phyloP scores from a whole-genome alignment of 1,284 basidiomycete species.

The Ceratobasidium sp. region DNA sequence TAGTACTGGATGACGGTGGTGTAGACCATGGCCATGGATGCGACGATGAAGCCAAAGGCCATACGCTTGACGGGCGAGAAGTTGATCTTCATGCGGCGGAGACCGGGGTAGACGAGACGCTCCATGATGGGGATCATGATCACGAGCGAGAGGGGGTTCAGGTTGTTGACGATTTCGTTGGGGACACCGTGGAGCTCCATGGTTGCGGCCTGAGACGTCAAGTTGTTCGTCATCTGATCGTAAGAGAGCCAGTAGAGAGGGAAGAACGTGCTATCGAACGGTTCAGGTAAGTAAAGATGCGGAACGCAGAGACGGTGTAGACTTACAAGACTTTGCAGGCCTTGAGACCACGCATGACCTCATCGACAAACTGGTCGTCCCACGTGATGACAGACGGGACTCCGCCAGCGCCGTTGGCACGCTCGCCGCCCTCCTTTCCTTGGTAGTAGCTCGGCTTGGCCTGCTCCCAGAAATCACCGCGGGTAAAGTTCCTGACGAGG shows the following conservation, averaged over 20 bases:
- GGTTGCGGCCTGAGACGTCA: conserved; percentile 62
- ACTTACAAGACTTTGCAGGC: conserved; percentile 86
- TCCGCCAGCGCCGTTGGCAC: conserved; percentile 55
- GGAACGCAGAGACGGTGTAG: conserved; percentile 69
- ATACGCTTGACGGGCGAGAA: conserved; percentile 82
- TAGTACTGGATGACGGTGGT: conserved; percentile 73
- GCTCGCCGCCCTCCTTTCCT: conserved; percentile 46
- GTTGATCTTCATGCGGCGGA: conserved; percentile 70
- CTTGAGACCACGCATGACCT: conserved; percentile 82
- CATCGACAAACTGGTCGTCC: conserved; percentile 84
- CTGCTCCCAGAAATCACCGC: conserved; percentile 80
- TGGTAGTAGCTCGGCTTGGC: conserved; percentile 67
- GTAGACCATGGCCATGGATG: conserved; percentile 67
- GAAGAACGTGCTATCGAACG: conserved; percentile 19
- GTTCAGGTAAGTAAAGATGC: conserved; percentile 14
- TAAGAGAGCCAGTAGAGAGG: conserved; percentile 37
- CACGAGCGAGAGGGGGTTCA: conserved; percentile 56
- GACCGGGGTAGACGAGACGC: conserved; percentile 73
- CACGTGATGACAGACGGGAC: conserved; percentile 50
- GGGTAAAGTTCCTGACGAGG: conserved; percentile 54
- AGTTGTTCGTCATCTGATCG: conserved; percentile 76
- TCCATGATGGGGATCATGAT: conserved; percentile 57
- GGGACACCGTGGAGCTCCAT: conserved; percentile 79
- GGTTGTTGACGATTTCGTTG: conserved; percentile 63
- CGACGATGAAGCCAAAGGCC: conserved; percentile 75